A percentile compares a stretch with the other conserved stretches of the same genome.
Conservation (phyloP, 2,329 filamentous ascomycete genomes). For the Pyrenophora tritici-repentis region DNA sequence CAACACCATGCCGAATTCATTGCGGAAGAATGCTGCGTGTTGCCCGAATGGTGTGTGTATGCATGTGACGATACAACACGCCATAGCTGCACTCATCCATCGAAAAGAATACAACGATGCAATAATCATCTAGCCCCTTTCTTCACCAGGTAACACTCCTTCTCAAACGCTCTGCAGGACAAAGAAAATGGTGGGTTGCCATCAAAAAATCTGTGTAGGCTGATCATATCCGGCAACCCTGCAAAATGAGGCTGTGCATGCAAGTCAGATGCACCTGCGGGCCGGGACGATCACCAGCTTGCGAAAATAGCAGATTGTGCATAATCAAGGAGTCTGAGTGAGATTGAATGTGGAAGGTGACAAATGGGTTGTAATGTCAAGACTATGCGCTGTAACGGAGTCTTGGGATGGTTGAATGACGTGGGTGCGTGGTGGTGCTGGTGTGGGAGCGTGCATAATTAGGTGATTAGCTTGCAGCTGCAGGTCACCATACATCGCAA, state of each 20-base stretch:
- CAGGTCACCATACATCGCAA: too few relatives aligned
- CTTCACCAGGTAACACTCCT: neutral
- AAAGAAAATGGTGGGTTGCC: neutral
- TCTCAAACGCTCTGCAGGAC: neutral
- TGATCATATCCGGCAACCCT: neutral
- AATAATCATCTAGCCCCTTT: neutral
- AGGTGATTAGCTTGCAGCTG: too few relatives aligned
- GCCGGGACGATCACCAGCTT: constrained; percentile 5
- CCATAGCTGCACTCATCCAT: neutral
- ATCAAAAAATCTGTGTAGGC: neutral
- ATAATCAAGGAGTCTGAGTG: neutral
- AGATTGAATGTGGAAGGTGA: too few relatives aligned
- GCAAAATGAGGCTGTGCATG: constrained; percentile 9
- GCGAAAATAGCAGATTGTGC: constrained; percentile 10
- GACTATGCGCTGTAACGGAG: neutral
- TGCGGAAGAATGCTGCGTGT: neutral
- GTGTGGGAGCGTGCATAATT: too few relatives aligned
- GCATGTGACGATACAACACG: neutral
- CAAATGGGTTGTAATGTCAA: neutral
- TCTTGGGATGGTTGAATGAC: too few relatives aligned
- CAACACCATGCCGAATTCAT: neutral
- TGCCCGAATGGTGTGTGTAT: neutral
- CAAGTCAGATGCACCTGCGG: constrained; percentile 7
- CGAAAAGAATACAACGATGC: neutral
- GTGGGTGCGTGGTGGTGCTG: too few relatives aligned